Base-by-base conservation (phyloP, 2,329 filamentous ascomycete species). In the Ascochyta koolunga region DNA sequence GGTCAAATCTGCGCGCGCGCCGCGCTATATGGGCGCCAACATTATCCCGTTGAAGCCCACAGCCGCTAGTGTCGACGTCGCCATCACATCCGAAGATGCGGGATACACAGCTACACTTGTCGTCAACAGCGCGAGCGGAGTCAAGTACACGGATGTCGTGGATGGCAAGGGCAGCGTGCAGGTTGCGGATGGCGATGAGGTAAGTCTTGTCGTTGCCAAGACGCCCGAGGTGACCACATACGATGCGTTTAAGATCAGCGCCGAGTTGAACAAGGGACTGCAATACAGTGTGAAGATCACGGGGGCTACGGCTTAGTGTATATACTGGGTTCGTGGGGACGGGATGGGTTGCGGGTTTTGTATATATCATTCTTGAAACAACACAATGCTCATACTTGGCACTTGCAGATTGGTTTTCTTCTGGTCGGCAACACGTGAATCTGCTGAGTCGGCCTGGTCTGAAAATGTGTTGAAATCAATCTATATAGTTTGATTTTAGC, bases 21-120 rank as follows among this genome's bases (percentile, higher is more conserved):
- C 80, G 16, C 70, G 70, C 11, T 82, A 82, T 65, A 79, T 82
- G 78, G 80, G 80, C 2, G 74, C 79, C 46, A 82, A 78, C 63
- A 82, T 81, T 56, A 75, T 78, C 31, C 78, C 78, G 0, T 70
- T 82, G 4, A 72, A 65, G 0, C 67, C 72, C 2, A 68, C 64
- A 11, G 64, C 49, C 0, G 66, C 61, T 2, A 71, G 59, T 22
- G 71, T 75, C 0, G 66, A 44, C 18, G 49, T 57, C 10, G 47
- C 44, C 6, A 59, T 61, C 16, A 50, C 49, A 1, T 42, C 50
- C 1, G 37, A 41, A 11, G 44, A 35, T 10, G 45, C 43, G 3
- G 27, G 47, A 2, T 62, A 57, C 22, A 58, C 54, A 1, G 59
- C 56, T n/a, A 62, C 59, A 1, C 44, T 62, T 33, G 48, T 46